phyloP scores from a whole-genome alignment of 2,329 filamentous ascomycete genomes.

The Claviceps sp. region DNA sequence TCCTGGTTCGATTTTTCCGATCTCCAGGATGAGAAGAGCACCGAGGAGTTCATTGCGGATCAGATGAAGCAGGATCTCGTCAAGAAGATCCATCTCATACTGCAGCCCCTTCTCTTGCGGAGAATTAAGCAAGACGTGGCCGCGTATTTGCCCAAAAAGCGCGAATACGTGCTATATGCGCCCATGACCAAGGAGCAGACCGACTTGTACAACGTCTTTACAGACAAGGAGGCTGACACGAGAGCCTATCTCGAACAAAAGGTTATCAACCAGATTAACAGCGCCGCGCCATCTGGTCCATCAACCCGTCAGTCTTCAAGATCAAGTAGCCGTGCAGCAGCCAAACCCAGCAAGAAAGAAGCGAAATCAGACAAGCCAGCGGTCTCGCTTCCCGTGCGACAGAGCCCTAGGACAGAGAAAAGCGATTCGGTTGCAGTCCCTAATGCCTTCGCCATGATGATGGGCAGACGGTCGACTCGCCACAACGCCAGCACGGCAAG shows the following conservation, averaged over 20 bases:
- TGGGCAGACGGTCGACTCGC: constrained; percentile 25
- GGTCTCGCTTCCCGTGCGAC: constrained; percentile 21
- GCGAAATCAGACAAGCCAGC: constrained; percentile 7
- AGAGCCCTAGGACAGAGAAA: constrained; percentile 21
- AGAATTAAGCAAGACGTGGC: constrained; percentile 91
- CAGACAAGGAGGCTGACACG: constrained; percentile 42
- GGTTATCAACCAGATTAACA: constrained; percentile 48
- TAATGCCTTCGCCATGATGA: constrained; percentile 42
- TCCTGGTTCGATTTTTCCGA: constrained; percentile 96
- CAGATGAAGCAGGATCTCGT: constrained; percentile 41
- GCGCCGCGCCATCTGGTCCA: constrained; percentile 18
- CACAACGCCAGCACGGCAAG: constrained; percentile 8
- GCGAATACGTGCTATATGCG: constrained; percentile 90
- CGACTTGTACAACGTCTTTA: constrained; percentile 64
- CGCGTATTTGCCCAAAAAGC: constrained; percentile 80
- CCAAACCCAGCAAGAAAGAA: constrained; percentile 7
- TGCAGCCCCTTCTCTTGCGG: constrained; percentile 81
- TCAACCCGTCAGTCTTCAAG: constrained; percentile 21
- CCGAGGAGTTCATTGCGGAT: constrained; percentile 67
- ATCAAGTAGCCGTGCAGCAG: constrained; percentile 18
- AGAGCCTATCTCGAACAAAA: constrained; percentile 75
- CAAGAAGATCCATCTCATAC: constrained; percentile 76
- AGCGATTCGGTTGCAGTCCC: constrained; percentile 7
- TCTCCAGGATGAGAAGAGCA: constrained; percentile 67
- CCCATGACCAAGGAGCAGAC: constrained; percentile 85